Conservation (phyloP, 2,329 filamentous ascomycete species). For the Fusarium odoratissimum region DNA sequence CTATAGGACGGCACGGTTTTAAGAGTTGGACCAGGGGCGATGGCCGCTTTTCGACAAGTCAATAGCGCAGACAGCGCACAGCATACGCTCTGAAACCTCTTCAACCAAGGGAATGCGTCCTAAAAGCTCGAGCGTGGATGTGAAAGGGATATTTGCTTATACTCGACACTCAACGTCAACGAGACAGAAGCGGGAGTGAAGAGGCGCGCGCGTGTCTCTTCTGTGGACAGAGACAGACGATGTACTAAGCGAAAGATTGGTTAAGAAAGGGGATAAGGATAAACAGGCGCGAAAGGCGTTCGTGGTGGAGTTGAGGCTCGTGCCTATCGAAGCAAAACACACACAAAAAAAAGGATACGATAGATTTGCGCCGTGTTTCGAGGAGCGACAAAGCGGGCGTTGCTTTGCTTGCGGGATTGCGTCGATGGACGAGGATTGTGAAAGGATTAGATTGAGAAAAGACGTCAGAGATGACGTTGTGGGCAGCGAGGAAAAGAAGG, state of each 20-base stretch:
- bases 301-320: slow-evolving; percentile 42
- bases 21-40: slow-evolving; percentile 37
- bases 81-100: slow-evolving; percentile 23
- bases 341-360: slow-evolving; percentile 14
- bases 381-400: slow-evolving; percentile 42
- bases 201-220: slow-evolving; percentile 24
- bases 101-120: slow-evolving; percentile 8
- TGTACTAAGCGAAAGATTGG: slow-evolving; percentile 27
- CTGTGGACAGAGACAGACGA: slow-evolving; percentile 13
- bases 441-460: slow-evolving; percentile 54
- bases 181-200: slow-evolving; percentile 13
- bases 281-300: slow-evolving; percentile 26
- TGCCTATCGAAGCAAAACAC: slow-evolving; percentile 31
- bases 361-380: slow-evolving; percentile 39
- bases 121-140: slow-evolving; percentile 17
- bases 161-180: slow-evolving; percentile 30
- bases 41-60: slow-evolving; percentile 37
- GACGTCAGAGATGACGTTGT: slow-evolving; percentile 63
- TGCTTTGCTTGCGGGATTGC: slow-evolving; percentile 48
- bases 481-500: slow-evolving; percentile 51
- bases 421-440: slow-evolving; percentile 50
- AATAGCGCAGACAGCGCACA: slow-evolving; percentile 34
- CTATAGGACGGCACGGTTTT: slow-evolving; percentile 38
- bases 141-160: slow-evolving; percentile 6
- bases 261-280: slow-evolving; percentile 27